Evolutionary conservation across 169 alveolate genomes (phyloP).

Genomic region (Plasmodium knowlesi): DNA sequence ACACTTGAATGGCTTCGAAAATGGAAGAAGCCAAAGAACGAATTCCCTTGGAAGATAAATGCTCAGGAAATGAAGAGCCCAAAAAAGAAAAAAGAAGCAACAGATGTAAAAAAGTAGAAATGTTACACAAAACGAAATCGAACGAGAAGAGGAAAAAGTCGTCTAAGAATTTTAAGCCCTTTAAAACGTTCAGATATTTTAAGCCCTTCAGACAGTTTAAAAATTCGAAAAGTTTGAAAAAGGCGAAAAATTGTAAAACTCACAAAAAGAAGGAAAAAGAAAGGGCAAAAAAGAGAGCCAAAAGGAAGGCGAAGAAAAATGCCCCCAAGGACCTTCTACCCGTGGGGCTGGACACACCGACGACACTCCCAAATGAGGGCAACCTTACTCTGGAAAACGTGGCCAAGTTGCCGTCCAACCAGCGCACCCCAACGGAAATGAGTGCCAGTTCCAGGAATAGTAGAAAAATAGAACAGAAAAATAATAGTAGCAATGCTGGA

Average conservation of each 20-base stretch:
- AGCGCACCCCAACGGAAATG: neutral
- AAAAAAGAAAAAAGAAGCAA: neutral
- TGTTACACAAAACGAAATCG: neutral
- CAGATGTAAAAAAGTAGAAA: slow-evolving; percentile 27
- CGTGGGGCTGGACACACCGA: neutral
- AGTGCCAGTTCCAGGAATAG: neutral
- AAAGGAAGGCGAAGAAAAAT: slow-evolving; percentile 3
- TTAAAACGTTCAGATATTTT: neutral
- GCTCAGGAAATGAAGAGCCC: neutral
- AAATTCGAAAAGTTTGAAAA: neutral
- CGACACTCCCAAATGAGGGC: neutral
- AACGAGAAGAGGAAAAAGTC: slow-evolving; percentile 30
- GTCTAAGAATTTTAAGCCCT: neutral
- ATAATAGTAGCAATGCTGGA: neutral
- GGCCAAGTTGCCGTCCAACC: neutral
- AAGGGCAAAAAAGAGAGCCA: neutral
- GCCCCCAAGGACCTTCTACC: neutral
- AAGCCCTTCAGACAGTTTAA: neutral
- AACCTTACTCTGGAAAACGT: neutral
- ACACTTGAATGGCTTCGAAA: neutral
- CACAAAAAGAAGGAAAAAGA: neutral
- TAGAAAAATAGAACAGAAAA: neutral
- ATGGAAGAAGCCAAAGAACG: slow-evolving; percentile 5
- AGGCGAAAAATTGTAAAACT: neutral
- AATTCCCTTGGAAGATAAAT: neutral